These are phyloP conservation scores for Silybum marianum DNA, from an alignment of 129 eudicot species.

Conservation along the genomic window DNA sequence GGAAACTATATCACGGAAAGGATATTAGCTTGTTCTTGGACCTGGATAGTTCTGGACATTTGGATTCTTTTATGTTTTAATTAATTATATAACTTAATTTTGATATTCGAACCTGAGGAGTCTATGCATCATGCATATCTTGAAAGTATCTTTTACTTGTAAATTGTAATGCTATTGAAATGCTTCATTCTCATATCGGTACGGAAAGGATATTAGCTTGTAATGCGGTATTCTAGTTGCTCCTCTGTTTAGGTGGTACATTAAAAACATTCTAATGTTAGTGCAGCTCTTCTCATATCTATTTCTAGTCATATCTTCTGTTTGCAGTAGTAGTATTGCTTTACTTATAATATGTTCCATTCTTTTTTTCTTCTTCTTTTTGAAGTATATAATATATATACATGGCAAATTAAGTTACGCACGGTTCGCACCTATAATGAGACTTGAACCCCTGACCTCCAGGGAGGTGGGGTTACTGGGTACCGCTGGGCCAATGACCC, in stretches of 20 bases:
- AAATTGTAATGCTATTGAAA: neutral
- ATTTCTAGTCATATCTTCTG: neutral
- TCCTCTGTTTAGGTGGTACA: neutral
- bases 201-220: too few relatives aligned
- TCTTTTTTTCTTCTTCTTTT: neutral
- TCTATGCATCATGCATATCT: neutral
- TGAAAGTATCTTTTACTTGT: neutral
- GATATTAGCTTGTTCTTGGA: neutral
- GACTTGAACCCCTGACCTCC: neutral
- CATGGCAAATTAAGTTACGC: neutral
- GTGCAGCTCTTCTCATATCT: neutral
- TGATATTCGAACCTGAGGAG: neutral
- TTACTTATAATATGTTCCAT: neutral
- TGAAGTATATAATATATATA: neutral
- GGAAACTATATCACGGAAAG: neutral
- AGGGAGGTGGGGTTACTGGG: neutral
- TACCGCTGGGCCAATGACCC: neutral
- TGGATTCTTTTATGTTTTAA: neutral
- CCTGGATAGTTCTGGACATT: neutral
- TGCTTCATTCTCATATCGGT: neutral
- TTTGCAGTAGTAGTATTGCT: neutral
- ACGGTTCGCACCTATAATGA: neutral
- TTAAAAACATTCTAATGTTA: neutral
- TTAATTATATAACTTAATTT: neutral
- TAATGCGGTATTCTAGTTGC: neutral